Evolutionary conservation across 768 basidiomycete genomes (phyloP).

Genomic region (Auricularia sp.): DNA sequence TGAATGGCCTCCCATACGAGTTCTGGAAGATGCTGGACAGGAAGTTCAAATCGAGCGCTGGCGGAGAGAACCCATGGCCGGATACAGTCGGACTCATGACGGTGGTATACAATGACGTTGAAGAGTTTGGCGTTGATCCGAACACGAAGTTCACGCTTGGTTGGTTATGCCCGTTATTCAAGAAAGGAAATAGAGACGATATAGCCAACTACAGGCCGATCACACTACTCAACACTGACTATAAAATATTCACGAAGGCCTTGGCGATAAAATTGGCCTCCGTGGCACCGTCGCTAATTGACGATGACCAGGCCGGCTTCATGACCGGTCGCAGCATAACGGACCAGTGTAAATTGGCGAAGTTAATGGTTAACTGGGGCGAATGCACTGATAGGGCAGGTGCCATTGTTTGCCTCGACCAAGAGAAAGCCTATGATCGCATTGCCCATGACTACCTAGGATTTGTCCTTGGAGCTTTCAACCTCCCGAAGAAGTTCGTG

Average conservation of each 20-base stretch:
- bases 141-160: conserved; percentile 18
- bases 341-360: conserved; percentile 22
- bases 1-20: neutral
- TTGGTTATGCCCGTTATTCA: conserved; percentile 29
- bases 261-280: conserved; percentile 14
- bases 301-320: conserved; percentile 33
- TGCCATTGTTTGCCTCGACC: conserved; percentile 10
- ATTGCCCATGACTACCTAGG: conserved; percentile 13
- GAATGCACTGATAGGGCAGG: conserved; percentile 9
- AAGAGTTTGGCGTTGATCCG: conserved; percentile 12
- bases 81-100: conserved; percentile 12
- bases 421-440: conserved; percentile 15
- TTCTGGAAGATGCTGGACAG: neutral
- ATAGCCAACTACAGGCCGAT: conserved; percentile 15
- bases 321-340: conserved; percentile 21
- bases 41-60: neutral
- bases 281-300: conserved; percentile 13
- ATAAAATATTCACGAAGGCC: conserved; percentile 22
- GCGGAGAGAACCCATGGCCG: neutral
- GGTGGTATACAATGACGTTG: conserved; percentile 37
- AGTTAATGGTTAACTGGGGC: conserved; percentile 10
- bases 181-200: conserved; percentile 20
- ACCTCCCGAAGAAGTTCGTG: conserved; percentile 11
- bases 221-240: conserved; percentile 21
- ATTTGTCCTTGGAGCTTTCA: conserved; percentile 2